These are phyloP conservation scores for Myxozyma geophila DNA, from an alignment of 805 yeast species.

Conservation along the genomic window DNA sequence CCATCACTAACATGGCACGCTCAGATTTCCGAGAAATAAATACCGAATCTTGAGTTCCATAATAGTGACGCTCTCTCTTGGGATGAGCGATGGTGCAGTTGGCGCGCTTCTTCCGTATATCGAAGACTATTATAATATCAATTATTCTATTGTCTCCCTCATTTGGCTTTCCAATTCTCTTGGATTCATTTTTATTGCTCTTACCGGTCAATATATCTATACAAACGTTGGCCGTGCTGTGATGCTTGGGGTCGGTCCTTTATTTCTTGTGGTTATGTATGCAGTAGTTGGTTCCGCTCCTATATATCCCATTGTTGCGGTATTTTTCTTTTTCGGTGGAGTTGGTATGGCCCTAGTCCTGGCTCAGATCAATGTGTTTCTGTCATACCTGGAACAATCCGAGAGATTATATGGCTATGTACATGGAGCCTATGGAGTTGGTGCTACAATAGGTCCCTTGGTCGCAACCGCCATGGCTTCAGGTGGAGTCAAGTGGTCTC, in stretches of 20 bases:
- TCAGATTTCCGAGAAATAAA: constrained; percentile 13
- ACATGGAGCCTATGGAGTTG: constrained; percentile 74
- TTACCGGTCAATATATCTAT: constrained; percentile 54
- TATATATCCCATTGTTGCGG: constrained; percentile 53
- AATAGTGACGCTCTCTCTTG: constrained; percentile 24
- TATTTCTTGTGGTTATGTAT: constrained; percentile 50
- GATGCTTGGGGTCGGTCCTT: constrained; percentile 50
- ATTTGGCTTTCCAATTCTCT: constrained; percentile 63
- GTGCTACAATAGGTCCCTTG: constrained; percentile 73
- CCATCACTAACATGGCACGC: not conserved
- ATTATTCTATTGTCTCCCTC: constrained; percentile 59
- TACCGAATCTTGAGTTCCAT: constrained; percentile 18
- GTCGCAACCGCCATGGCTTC: constrained; percentile 61
- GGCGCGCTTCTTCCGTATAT: constrained; percentile 64
- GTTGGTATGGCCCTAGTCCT: constrained; percentile 56
- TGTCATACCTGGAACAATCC: constrained; percentile 55
- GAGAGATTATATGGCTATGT: constrained; percentile 63
- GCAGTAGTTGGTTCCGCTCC: constrained; percentile 56
- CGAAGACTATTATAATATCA: constrained; percentile 54
- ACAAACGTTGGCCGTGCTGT: constrained; percentile 50
- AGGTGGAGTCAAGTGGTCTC: constrained; percentile 58
- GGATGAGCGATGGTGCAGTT: constrained; percentile 56
- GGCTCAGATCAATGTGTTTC: constrained; percentile 58
- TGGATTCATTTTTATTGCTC: constrained; percentile 59
- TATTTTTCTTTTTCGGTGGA: constrained; percentile 63